Evolutionary conservation across 441 rosid species (phyloP).

Genomic region (Croton setiger): DNA sequence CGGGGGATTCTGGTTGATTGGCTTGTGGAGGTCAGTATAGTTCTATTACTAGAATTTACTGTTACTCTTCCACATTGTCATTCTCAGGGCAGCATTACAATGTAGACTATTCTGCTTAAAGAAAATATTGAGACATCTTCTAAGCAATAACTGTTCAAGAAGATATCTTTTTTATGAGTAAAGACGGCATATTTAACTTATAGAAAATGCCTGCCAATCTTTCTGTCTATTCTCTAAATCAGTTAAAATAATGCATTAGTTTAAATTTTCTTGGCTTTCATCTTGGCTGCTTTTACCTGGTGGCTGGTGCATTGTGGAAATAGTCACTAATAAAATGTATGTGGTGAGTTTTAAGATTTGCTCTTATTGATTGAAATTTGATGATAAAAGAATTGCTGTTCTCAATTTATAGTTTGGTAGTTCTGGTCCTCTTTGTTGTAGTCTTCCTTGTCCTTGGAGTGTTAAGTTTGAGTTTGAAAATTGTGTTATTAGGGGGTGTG

Average conservation of each 20-base stretch:
- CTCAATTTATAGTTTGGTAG: not conserved
- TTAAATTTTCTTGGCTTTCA: not conserved
- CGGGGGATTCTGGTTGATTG: slow-evolving; percentile 79
- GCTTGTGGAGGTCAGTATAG: slow-evolving; percentile 78
- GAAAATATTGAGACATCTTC: not conserved
- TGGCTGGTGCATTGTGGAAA: not conserved
- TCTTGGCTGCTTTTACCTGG: not conserved
- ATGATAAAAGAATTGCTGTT: not conserved
- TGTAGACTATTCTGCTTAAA: not conserved
- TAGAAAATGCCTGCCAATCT: not conserved
- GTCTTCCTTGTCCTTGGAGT: not conserved
- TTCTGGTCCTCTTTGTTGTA: not conserved
- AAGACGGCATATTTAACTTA: not conserved
- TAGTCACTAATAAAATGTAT: not conserved
- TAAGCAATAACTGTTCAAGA: not conserved
- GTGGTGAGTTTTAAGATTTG: not conserved
- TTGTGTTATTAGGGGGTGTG: no score
- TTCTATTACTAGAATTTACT: slow-evolving; percentile 12
- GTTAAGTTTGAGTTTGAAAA: no score
- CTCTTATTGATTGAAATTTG: slow-evolving; percentile 4
- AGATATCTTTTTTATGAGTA: not conserved
- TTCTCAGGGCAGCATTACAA: not conserved
- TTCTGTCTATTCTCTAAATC: not conserved
- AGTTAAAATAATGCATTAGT: not conserved
- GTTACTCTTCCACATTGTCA: not conserved